phyloP scores from a whole-genome alignment of 345 rosid genomes.

The Salix koriyanagi region DNA sequence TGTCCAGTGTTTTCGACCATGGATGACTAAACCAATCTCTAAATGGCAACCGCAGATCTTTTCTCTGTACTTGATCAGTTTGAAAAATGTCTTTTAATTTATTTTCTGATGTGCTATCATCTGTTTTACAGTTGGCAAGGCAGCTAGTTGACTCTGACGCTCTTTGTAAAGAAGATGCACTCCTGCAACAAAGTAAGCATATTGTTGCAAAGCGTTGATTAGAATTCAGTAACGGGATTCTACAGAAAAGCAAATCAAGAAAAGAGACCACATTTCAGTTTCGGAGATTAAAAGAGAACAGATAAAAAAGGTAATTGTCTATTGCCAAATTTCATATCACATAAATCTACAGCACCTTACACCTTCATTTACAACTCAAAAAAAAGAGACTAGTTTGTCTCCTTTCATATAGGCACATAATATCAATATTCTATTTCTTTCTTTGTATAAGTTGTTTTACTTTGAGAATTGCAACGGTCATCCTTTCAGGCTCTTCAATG shows the following conservation, averaged over 20 bases:
- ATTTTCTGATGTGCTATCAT: conserved; percentile 29
- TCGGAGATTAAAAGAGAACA: not conserved
- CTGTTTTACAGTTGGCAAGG: conserved; percentile 33
- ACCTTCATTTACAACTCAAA: not conserved
- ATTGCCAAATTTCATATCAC: not conserved
- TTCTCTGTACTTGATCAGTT: conserved; percentile 26
- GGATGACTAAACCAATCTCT: conserved; percentile 61
- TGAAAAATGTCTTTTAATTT: conserved; percentile 32
- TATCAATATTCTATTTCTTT: not conserved
- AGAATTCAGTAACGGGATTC: conserved; percentile 1
- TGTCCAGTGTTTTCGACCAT: conserved; percentile 36
- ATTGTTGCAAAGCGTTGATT: not conserved
- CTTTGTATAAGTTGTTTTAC: not conserved
- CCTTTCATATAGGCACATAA: not conserved
- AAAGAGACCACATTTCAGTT: not conserved
- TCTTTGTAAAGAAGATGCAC: conserved; percentile 62
- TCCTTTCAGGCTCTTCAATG: not conserved
- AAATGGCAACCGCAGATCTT: conserved; percentile 53
- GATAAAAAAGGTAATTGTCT: not conserved
- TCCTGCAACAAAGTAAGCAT: conserved; percentile 44
- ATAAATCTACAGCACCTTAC: not conserved
- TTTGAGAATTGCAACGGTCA: not conserved
- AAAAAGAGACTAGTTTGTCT: not conserved
- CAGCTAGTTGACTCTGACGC: conserved; percentile 44
- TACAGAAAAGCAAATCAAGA: not conserved